Conservation (phyloP, 1,284 basidiomycete species). For the Ceratobasidium sp. region DNA sequence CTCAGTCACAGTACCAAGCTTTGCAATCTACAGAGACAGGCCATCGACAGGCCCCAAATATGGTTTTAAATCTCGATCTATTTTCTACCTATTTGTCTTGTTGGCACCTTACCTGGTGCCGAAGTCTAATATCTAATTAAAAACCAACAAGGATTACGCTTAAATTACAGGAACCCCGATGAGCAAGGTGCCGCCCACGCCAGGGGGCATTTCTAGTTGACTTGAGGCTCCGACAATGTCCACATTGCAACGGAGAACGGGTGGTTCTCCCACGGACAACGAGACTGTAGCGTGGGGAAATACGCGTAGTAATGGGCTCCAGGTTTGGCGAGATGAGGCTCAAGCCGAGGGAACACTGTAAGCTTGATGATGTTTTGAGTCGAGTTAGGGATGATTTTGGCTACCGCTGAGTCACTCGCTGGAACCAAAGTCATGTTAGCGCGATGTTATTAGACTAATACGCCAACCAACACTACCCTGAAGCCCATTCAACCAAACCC, state of each 20-base stretch:
- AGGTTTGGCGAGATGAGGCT: neutral
- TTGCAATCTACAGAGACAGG: no score
- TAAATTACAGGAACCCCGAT: no score
- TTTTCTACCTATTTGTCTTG: no score
- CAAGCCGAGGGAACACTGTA: conserved; percentile 21
- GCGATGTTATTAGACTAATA: neutral
- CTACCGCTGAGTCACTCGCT: neutral
- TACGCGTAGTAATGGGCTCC: conserved; percentile 19
- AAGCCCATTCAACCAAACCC: conserved; percentile 6
- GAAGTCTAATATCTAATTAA: no score
- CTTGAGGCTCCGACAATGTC: neutral
- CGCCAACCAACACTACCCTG: neutral
- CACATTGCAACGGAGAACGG: conserved; percentile 31
- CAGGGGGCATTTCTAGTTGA: no score
- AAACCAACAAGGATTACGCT: no score
- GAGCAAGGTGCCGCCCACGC: no score
- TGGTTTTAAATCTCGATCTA: no score
- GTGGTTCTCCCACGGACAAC: conserved; percentile 37
- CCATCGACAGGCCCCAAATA: no score
- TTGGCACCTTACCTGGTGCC: no score
- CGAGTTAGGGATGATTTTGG: conserved; percentile 3
- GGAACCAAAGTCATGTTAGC: no score
- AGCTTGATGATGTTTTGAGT: conserved; percentile 15
- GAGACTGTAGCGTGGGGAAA: conserved; percentile 22
- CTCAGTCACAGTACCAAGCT: no score